A percentile compares a stretch with the other conserved stretches of the same genome.
phyloP scores from a whole-genome alignment of 1,284 basidiomycete genomes.

The Coniferiporia sulphurascens region DNA sequence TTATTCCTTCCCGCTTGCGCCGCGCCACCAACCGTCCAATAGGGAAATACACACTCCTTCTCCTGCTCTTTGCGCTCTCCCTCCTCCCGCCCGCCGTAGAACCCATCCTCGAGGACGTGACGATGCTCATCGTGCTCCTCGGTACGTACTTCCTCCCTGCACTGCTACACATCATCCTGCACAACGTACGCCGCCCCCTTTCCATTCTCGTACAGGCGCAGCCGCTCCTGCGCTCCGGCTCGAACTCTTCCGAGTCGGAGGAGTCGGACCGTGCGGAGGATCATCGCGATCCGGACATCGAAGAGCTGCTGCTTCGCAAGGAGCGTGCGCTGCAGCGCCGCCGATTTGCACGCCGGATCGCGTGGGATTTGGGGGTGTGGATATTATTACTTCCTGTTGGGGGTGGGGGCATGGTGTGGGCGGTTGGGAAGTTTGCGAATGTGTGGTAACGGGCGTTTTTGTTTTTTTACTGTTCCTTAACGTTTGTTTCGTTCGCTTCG shows the following conservation, averaged over 20 bases:
- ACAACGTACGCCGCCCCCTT: conserved; percentile 65
- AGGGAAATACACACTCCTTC: conserved; percentile 38
- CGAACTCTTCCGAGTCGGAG: conserved; percentile 23
- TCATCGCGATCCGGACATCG: conserved; percentile 35
- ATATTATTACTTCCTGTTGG: conserved; percentile 50
- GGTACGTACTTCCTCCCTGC: conserved; percentile 61
- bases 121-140: conserved; percentile 44
- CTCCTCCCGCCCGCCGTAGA: conserved; percentile 34
- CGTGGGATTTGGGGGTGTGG: conserved; percentile 75
- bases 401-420: conserved; percentile 48
- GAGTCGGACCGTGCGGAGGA: conserved; percentile 21
- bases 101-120: conserved; percentile 40
- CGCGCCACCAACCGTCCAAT: conserved; percentile 42
- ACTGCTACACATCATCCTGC: conserved; percentile 57
- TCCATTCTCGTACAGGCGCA: conserved; percentile 50
- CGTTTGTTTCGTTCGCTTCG: neutral
- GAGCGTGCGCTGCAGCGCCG: conserved; percentile 64
- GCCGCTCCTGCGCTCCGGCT: conserved; percentile 22
- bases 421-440: conserved; percentile 40
- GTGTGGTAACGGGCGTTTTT: conserved; percentile 3
- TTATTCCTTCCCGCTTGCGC: conserved; percentile 40
- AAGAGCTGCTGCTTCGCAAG: conserved; percentile 65
- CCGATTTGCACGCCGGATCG: conserved; percentile 54
- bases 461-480: neutral
- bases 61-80: conserved; percentile 40